Evolutionary conservation across 2,329 filamentous ascomycete genomes (phyloP), one percentile per base, ranked within the genome.

Genomic region (Coniochaeta ligniaria): DNA sequence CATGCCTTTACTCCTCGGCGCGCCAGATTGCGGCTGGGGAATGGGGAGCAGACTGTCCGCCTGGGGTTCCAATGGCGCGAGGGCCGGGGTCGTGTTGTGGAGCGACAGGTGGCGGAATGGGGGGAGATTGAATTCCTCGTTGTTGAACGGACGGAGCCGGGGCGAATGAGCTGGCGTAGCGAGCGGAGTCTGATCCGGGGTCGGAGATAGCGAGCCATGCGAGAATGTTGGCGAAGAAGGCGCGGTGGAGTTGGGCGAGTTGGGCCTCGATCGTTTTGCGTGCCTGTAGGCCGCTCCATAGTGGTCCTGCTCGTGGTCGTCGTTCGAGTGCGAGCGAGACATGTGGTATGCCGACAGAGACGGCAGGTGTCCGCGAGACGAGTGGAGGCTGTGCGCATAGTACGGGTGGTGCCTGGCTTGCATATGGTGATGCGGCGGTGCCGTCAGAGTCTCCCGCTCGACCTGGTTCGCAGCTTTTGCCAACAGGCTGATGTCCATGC

Each of bases 181-280:
- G 60, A 98, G 86, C n/a, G 94, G 94, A n/a, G 95, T 98, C 79
- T 97, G 93, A 71, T 98, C 94, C 12, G 94, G 95, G 1, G 94
- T 99, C 5, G 94, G 95, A 11, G 94, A 98, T 55, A 94, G 83
- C 12, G 94, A 97, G 75, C 96, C 92, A 76, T 97, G 92, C 2
- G 94, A 97, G 74, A 97, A 96, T 3, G 93, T 97, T 28, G 94
- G 94, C 35, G 94, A 98, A 28, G 94, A 96, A 22, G 95, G 95
- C 56, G 94, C 94, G 2, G 94, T 98, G 9, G 93, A 97, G 76
- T 96, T 92, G 59, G 94, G 95, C 38, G 94, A 97, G 73, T 93
- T 95, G 50, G 95, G 94, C 67, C 94, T 82, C 62, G 94, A 98
- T 64, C 92, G 87, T 81, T 98, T 98, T 28, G 89, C 84, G 68